Conservation (phyloP, 345 rosid species). For the Lepidium sativum region DNA sequence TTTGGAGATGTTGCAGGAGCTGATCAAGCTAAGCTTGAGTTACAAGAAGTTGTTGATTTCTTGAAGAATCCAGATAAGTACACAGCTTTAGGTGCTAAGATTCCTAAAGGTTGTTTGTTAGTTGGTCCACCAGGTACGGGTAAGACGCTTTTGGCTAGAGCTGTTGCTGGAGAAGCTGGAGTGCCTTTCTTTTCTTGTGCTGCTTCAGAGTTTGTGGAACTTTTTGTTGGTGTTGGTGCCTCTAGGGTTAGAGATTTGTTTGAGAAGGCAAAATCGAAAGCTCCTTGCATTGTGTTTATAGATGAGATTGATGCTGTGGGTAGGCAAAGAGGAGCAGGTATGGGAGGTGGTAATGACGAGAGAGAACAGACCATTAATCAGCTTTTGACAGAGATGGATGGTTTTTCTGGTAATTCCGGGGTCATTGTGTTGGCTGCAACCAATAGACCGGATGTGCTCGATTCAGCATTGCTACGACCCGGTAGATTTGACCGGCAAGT, state of each 20-base stretch:
- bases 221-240: conserved; percentile 86
- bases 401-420: conserved; percentile 79
- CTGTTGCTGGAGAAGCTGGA: conserved; percentile 89
- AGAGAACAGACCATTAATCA: conserved; percentile 89
- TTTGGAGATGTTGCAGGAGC: conserved; percentile 83
- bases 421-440: conserved; percentile 92
- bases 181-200: conserved; percentile 82
- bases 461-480: conserved; percentile 71
- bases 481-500: conserved; percentile 91
- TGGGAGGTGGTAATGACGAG: conserved; percentile 93
- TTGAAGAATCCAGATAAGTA: conserved; percentile 80
- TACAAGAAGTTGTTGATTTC: conserved; percentile 82
- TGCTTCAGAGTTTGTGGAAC: conserved; percentile 76
- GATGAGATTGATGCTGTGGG: conserved; percentile 95
- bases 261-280: conserved; percentile 76
- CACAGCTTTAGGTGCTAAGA: conserved; percentile 77
- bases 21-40: conserved; percentile 71
- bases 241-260: conserved; percentile 84
- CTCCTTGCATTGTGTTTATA: conserved; percentile 73
- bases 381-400: conserved; percentile 90
- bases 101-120: conserved; percentile 72
- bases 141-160: conserved; percentile 76
- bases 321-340: conserved; percentile 90
- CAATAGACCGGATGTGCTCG: conserved; percentile 81
- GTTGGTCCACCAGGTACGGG: conserved; percentile 90